Base-by-base conservation (phyloP, 139 green algal genomes). In the Tetraselmis striata region DNA sequence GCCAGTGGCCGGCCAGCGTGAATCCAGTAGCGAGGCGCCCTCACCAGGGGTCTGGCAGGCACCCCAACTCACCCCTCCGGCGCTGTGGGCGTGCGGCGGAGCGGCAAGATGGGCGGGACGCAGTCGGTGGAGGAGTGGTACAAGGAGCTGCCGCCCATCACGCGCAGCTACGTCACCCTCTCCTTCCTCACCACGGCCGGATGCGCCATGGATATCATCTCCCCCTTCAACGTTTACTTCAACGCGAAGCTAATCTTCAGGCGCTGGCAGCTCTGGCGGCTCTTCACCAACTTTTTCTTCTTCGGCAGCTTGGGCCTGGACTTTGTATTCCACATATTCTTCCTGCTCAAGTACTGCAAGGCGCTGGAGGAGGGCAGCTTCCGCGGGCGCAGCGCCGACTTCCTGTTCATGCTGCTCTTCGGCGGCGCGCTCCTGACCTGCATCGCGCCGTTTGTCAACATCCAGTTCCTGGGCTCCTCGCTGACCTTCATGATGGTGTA, bases 251-350 rank as follows among this genome's bases (percentile, higher is more conserved):
- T 98, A 0, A 98, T 99, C 22, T 94, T 97, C 59, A 87, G 93
- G 29, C 93, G 97, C 78, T 86, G 90, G 0, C 91, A 99, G 85
- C 32, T 97, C 25, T 99, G 97, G 97, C 86, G 97, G 22, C 85
- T 99, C 1, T 32, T 99, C 25, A 98, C 97, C 18, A 99, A 98
- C 79, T 99, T 99, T 80, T 96, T 98, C 82, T 99, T 96, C 83
- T 99, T 99, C 86, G 97, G 97, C 22, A 92, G 87, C 75, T 82
- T 99, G 28, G 94, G 95, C 24, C 79, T 99, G 29, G 97, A 99
- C 84, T 99, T 99, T 84, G 87, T 99, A 11, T 99, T 99, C 86
- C 97, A 99, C 91, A 99, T 99, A 94, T 99, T 99, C 90, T 99
- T 99, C 87, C 90, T 99, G 5, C 84, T 97, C 25, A 95, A 97